A percentile compares a stretch with the other conserved stretches of the same genome.
Evolutionary conservation across 148 eudicot genomes (phyloP).

Genomic region (Simmondsia chinensis): DNA sequence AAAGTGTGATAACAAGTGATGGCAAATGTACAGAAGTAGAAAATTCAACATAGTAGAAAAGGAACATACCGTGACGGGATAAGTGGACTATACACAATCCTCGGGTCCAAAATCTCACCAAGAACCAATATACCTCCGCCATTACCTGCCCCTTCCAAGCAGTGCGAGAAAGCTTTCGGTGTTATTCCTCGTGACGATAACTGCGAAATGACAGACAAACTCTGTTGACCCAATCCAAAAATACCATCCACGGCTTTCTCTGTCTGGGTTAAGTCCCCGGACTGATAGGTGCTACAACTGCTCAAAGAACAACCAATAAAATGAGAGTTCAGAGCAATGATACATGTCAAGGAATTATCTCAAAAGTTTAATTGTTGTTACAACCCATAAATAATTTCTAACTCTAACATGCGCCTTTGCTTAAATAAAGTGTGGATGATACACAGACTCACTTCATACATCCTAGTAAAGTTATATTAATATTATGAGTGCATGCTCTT

Average conservation of each 20-base stretch:
- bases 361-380: too few species aligned
- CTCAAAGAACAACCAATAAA: neutral
- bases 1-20: neutral
- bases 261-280: constrained; percentile 76
- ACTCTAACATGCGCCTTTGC: too few species aligned
- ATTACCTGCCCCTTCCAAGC: constrained; percentile 85
- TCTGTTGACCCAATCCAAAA: constrained; percentile 87
- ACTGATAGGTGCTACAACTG: constrained; percentile 90
- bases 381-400: too few species aligned
- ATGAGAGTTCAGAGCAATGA: neutral
- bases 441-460: too few species aligned
- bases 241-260: constrained; percentile 95
- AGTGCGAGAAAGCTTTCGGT: constrained; percentile 91
- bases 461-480: too few species aligned
- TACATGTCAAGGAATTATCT: too few species aligned
- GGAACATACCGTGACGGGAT: constrained; percentile 94
- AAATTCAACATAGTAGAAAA: constrained; percentile 5
- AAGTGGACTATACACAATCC: constrained; percentile 91
- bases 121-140: constrained; percentile 98
- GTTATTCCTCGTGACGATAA: constrained; percentile 75
- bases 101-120: constrained; percentile 96
- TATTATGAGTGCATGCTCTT: too few species aligned
- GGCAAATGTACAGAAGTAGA: neutral
- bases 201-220: constrained; percentile 82
- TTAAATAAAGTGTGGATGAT: too few species aligned